Evolutionary conservation across 345 rosid genomes (phyloP).

Genomic region (Excoecaria cochinchinensis): DNA sequence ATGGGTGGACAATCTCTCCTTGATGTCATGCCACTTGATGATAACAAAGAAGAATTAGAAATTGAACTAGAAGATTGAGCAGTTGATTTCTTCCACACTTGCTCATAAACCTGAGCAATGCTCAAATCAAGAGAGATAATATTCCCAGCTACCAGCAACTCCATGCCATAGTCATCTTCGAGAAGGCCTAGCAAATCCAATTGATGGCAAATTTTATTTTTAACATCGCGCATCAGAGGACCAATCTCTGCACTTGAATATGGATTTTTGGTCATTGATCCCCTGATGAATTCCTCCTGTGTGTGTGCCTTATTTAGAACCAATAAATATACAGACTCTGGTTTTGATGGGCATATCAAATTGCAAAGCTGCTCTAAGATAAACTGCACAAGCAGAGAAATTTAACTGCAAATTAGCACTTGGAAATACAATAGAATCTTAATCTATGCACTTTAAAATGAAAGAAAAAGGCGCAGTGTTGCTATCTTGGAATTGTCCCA

Average conservation of each 20-base stretch:
- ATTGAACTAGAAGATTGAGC: constrained; percentile 62
- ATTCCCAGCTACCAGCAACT: constrained; percentile 94
- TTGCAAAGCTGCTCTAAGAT: constrained; percentile 98
- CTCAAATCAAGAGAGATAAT: constrained; percentile 96
- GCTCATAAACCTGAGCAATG: constrained; percentile 96
- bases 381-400: constrained; percentile 60
- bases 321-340: constrained; percentile 85
- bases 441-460: background rate
- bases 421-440: background rate
- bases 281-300: constrained; percentile 96
- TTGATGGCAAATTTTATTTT: constrained; percentile 94
- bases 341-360: constrained; percentile 95
- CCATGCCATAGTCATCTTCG: constrained; percentile 98
- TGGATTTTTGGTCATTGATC: constrained; percentile 98
- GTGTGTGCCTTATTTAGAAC: constrained; percentile 93
- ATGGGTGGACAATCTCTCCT: constrained; percentile 86
- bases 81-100: constrained; percentile 95
- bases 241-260: constrained; percentile 97
- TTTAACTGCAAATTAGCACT: constrained; percentile 21
- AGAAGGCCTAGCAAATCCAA: constrained; percentile 81
- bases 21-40: constrained; percentile 56
- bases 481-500: no score
- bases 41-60: constrained; percentile 55
- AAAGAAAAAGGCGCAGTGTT: background rate
- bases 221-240: constrained; percentile 98